A percentile compares a stretch with the other conserved stretches of the same genome.
Conservation (phyloP, 2,329 filamentous ascomycete genomes). For the Ophiostoma montium region DNA sequence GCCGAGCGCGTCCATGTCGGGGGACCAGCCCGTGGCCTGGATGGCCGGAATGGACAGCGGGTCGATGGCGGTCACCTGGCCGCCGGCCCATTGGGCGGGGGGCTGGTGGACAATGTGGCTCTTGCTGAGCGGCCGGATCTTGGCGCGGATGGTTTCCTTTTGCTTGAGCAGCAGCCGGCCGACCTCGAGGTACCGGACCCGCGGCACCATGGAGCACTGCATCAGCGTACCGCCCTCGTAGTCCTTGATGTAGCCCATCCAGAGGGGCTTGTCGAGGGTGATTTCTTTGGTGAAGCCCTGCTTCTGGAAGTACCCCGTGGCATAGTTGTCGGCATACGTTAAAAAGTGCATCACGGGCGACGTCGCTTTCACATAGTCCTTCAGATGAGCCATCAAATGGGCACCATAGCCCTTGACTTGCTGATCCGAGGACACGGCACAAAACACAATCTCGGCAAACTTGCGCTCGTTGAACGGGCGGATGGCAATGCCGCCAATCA, state of each 20-base stretch:
- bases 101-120: conserved; percentile 81
- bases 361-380: conserved; percentile 95
- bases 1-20: conserved; percentile 93
- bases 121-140: conserved; percentile 82
- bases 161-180: conserved; percentile 93
- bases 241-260: conserved; percentile 99
- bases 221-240: conserved; percentile 98
- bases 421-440: conserved; percentile 91
- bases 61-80: conserved; percentile 46
- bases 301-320: conserved; percentile 98
- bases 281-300: conserved; percentile 99
- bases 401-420: conserved; percentile 98
- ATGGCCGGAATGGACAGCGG: conserved; percentile 80
- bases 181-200: conserved; percentile 83
- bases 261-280: conserved; percentile 73
- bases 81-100: conserved; percentile 52
- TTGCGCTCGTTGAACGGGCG: conserved; percentile 80
- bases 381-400: conserved; percentile 94
- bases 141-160: conserved; percentile 87
- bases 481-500: conserved; percentile 95
- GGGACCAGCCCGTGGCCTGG: conserved; percentile 84
- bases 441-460: conserved; percentile 98
- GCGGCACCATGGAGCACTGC: conserved; percentile 98
- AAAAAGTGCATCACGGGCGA: conserved; percentile 97
- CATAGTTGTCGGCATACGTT: conserved; percentile 97